A percentile compares a stretch with the other conserved stretches of the same genome.
Evolutionary conservation across 2,329 filamentous ascomycete genomes (phyloP).

Genomic region (Cladosporium sp.): DNA sequence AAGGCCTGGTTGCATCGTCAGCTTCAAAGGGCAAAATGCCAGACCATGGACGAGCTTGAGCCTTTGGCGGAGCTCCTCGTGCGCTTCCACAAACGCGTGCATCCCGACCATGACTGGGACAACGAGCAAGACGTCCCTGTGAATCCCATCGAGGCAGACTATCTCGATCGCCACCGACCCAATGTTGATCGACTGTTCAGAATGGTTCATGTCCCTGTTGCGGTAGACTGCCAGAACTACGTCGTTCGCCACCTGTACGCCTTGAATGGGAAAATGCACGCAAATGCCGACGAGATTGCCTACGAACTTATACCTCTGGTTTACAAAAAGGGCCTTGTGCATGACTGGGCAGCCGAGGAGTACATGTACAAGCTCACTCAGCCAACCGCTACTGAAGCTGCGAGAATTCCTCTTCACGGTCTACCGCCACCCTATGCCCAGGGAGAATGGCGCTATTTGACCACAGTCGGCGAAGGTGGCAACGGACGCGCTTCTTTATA

Average conservation of each 20-base stretch:
- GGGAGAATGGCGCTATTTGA: background rate
- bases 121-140: background rate
- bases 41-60: background rate
- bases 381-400: no score
- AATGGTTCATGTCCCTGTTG: background rate
- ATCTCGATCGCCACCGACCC: background rate
- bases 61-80: background rate
- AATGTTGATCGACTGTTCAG: background rate
- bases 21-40: background rate
- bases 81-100: background rate
- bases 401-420: no score
- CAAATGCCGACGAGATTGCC: background rate
- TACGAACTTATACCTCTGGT: background rate
- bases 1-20: no score
- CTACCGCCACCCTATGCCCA: no score
- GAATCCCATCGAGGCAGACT: background rate
- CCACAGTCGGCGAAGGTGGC: background rate
- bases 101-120: background rate
- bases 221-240: no score
- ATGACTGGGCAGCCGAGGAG: background rate
- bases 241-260: no score
- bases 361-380: background rate
- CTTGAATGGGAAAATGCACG: background rate
- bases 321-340: background rate
- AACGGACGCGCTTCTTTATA: constrained; percentile 2